phyloP scores from a whole-genome alignment of 2,329 filamentous ascomycete genomes.

The Epichloe scottii region DNA sequence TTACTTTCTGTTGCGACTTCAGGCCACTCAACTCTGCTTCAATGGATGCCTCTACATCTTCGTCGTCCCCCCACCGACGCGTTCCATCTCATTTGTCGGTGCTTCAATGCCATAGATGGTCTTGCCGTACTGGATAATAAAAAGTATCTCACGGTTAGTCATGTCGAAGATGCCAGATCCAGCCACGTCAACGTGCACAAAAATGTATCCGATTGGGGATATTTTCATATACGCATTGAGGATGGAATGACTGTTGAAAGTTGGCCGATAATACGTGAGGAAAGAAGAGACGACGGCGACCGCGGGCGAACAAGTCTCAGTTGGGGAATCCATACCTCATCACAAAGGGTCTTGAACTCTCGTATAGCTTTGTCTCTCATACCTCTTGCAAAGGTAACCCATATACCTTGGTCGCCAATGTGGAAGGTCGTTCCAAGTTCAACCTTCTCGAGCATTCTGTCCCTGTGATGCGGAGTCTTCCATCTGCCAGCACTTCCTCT shows the following conservation, averaged over 20 bases:
- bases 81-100: constrained; percentile 22
- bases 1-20: constrained; percentile 29
- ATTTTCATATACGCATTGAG: background rate
- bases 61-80: constrained; percentile 30
- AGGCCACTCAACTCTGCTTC: constrained; percentile 57
- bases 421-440: constrained; percentile 39
- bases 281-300: background rate
- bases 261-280: background rate
- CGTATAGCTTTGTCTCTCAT: constrained; percentile 57
- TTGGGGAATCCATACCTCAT: constrained; percentile 38
- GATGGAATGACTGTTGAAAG: background rate
- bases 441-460: constrained; percentile 30
- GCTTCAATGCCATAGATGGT: constrained; percentile 41
- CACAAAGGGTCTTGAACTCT: constrained; percentile 54
- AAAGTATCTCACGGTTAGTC: background rate
- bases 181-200: background rate
- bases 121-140: constrained; percentile 45
- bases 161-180: background rate
- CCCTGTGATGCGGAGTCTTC: constrained; percentile 47
- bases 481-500: constrained; percentile 44
- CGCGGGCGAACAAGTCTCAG: background rate
- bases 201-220: too few relatives aligned
- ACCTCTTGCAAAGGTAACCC: constrained; percentile 63
- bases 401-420: constrained; percentile 60
- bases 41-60: constrained; percentile 65